These are phyloP conservation scores for Metschnikowia chrysomelidarum DNA, from an alignment of 805 yeast genomes.

Conservation along the genomic window DNA sequence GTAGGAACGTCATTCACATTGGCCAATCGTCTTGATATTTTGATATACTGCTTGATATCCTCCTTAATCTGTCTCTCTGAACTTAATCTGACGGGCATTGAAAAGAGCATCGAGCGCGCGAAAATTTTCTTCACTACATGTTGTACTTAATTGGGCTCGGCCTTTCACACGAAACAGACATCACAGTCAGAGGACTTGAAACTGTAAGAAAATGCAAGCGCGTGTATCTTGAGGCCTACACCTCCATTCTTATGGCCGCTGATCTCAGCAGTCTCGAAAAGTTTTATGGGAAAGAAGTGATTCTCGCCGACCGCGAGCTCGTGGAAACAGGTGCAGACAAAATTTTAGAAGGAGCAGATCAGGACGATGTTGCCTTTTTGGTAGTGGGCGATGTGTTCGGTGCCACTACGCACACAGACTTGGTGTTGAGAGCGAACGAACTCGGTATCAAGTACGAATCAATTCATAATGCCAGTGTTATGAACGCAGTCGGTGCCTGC, in stretches of 20 bases:
- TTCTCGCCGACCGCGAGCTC: constrained; percentile 90
- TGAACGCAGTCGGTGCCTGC: constrained; percentile 98
- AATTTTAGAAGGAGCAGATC: constrained; percentile 72
- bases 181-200: constrained; percentile 92
- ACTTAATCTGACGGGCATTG: constrained; percentile 10
- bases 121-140: constrained; percentile 47
- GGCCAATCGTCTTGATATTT: constrained; percentile 1
- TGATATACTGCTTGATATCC: constrained; percentile 5
- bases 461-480: constrained; percentile 92
- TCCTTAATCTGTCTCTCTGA: constrained; percentile 7
- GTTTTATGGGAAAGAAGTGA: constrained; percentile 81
- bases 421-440: constrained; percentile 88
- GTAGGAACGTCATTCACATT: constrained; percentile 6
- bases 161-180: constrained; percentile 81
- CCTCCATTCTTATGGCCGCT: constrained; percentile 94
- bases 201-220: constrained; percentile 78
- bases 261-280: constrained; percentile 68
- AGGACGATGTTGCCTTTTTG: constrained; percentile 84
- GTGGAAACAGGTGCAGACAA: constrained; percentile 88
- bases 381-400: constrained; percentile 99
- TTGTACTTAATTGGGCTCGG: constrained; percentile 90
- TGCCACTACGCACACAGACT: constrained; percentile 96
- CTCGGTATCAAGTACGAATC: constrained; percentile 73
- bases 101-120: constrained; percentile 9
- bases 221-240: constrained; percentile 94